Evolutionary conservation across 805 yeast species (phyloP), one percentile per base, ranked within the genome.

Genomic region (Yarrowia yakushimensis): DNA sequence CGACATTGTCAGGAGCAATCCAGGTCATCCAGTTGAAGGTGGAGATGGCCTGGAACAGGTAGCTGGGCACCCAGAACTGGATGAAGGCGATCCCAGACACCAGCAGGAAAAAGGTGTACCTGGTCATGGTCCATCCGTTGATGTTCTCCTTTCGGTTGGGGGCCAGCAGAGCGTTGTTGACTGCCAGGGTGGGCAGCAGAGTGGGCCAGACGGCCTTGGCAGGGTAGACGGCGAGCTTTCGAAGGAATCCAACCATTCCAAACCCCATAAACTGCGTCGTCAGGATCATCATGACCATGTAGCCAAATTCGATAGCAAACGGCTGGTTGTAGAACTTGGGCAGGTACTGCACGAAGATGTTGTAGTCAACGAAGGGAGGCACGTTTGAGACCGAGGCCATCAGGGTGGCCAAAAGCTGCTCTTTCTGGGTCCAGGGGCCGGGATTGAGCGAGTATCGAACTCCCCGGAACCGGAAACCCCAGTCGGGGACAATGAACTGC

Each of bases 41-140:
- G 0, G 84, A 78, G 62, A 87, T 76, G n/a, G 55, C 55, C 20
- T n/a, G 22, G 15, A 48, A 48, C 20, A 87, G 75, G 68, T 77
- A 85, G 62, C 85, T 87, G 3, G 90, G 90, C 66, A 87, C 73
- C 84, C 87, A 85, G 69, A 82, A 83, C 80, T 85, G 86, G 2
- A 79, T 64, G 66, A 85, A 84, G 25, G 79, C 71, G 13, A 73
- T 71, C 15, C 67, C 50, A 60, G 82, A 76, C 3, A 76, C 77
- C 28, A 75, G 54, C 33, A 76, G 65, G 72, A 85, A 85, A 66
- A 83, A 80, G 54, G 71, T 74, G 67, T 78, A 79, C 60, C 85
- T 76, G 5, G 82, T 74, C 45, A 85, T 76, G 31, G 70, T 79
- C 90, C 90, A 85, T 3, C 88, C 88, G 67, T 82, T 77, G 28